phyloP scores from a whole-genome alignment of 805 yeast genomes.

The Candida ulmi region DNA sequence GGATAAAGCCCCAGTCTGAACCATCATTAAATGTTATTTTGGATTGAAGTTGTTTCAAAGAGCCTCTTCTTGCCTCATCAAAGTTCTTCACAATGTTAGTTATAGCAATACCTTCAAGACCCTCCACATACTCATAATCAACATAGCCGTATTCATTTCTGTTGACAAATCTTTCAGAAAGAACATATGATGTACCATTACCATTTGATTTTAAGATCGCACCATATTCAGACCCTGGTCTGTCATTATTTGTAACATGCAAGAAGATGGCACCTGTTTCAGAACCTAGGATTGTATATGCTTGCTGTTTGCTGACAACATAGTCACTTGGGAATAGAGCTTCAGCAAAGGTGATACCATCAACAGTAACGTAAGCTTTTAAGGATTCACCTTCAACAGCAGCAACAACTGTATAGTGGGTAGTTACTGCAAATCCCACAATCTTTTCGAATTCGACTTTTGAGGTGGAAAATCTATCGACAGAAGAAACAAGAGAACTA shows the following conservation, averaged over 20 bases:
- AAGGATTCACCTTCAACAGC: constrained; percentile 44
- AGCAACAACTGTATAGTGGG: constrained; percentile 72
- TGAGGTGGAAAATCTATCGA: constrained; percentile 19
- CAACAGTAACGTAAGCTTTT: constrained; percentile 68
- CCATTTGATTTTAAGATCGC: constrained; percentile 81
- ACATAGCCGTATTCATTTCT: constrained; percentile 71
- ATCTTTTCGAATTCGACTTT: constrained; percentile 47
- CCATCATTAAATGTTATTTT: constrained; percentile 88
- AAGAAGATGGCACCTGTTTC: constrained; percentile 68
- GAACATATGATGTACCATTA: constrained; percentile 83
- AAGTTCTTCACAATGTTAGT: constrained; percentile 64
- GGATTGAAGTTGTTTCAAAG: constrained; percentile 56
- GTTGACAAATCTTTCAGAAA: constrained; percentile 68
- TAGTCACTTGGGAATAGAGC: constrained; percentile 72
- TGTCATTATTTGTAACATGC: constrained; percentile 67
- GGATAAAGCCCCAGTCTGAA: constrained; percentile 69
- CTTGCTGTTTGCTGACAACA: constrained; percentile 54
- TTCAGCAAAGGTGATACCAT: constrained; percentile 73
- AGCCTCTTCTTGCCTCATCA: constrained; percentile 36
- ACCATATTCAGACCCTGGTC: constrained; percentile 58
- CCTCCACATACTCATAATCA: constrained; percentile 80
- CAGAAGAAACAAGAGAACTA: constrained; percentile 25
- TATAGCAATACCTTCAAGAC: constrained; percentile 78
- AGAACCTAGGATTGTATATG: constrained; percentile 79
- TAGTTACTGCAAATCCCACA: constrained; percentile 70